Evolutionary conservation across 495 filamentous ascomycete genomes (phyloP).

Genomic region (Aspergillus sclerotiicarbonarius): DNA sequence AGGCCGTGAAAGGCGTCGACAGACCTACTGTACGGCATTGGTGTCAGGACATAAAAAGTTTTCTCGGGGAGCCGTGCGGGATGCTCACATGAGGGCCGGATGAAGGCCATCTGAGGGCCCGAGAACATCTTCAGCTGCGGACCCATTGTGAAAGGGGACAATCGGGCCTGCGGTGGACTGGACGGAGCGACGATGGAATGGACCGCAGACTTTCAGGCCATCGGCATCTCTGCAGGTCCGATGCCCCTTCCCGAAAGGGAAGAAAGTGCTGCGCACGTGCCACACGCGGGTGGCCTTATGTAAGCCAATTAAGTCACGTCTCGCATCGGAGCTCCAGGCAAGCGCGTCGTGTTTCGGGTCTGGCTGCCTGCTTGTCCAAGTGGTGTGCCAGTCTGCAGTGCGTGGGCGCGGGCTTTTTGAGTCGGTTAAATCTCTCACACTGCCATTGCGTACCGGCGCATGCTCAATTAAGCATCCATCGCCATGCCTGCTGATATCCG

Average conservation of each 20-base stretch:
- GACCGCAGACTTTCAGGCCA: constrained; percentile 20
- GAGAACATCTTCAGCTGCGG: constrained; percentile 39
- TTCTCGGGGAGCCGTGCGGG: not conserved
- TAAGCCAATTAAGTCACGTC: constrained; percentile 38
- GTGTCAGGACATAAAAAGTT: constrained; percentile 22
- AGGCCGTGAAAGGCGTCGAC: constrained; percentile 29
- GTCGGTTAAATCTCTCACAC: not conserved
- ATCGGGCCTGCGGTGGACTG: constrained; percentile 7
- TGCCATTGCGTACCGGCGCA: not conserved
- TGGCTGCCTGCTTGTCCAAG: constrained; percentile 1
- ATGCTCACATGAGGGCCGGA: constrained; percentile 38
- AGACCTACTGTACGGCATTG: constrained; percentile 25
- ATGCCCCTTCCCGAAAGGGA: constrained; percentile 23
- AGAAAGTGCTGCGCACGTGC: constrained; percentile 27
- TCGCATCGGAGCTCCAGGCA: constrained; percentile 18
- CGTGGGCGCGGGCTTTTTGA: not conserved
- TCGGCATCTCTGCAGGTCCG: constrained; percentile 37
- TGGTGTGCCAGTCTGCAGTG: not conserved
- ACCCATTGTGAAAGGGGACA: constrained; percentile 32
- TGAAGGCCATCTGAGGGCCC: constrained; percentile 35
- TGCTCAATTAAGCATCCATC: constrained; percentile 9
- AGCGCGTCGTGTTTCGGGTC: constrained; percentile 32
- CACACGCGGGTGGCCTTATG: constrained; percentile 24
- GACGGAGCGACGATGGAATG: constrained; percentile 10
- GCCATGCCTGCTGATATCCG: constrained; percentile 76